These are phyloP conservation scores for Myxozyma geophila DNA, from an alignment of 805 yeast species.

Conservation along the genomic window DNA sequence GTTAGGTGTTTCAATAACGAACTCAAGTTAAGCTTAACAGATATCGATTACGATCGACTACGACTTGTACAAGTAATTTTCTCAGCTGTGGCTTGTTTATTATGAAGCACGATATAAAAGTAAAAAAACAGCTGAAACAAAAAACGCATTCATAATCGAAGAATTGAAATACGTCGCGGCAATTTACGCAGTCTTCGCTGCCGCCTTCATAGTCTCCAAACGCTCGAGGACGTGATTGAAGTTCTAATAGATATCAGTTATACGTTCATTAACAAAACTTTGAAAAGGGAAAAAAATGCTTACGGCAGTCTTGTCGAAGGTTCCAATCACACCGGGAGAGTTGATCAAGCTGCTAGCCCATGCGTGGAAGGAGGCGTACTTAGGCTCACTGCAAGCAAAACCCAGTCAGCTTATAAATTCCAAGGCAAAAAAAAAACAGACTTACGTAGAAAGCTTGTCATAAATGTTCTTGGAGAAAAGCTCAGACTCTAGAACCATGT, in stretches of 20 bases:
- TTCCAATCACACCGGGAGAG: conserved; percentile 37
- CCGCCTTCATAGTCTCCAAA: no score
- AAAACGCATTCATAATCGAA: no score
- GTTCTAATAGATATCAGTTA: background rate
- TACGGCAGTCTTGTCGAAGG: conserved; percentile 31
- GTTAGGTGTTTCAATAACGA: no score
- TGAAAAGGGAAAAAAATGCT: background rate
- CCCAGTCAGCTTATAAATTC: background rate
- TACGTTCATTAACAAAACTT: background rate
- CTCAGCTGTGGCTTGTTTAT: no score
- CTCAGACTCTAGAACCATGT: conserved; percentile 22
- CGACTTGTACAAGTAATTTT: no score
- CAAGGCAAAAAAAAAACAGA: background rate
- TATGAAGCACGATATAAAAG: no score
- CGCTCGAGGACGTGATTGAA: background rate
- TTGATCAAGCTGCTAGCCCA: conserved; percentile 33
- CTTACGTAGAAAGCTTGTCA: conserved; percentile 22
- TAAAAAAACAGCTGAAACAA: no score
- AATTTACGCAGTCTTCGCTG: no score
- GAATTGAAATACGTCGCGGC: no score
- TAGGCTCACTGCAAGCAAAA: conserved; percentile 26
- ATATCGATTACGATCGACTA: no score
- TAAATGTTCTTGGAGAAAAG: background rate
- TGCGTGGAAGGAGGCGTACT: conserved; percentile 33
- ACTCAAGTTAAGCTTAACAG: no score